phyloP scores from a whole-genome alignment of 2,329 filamentous ascomycete genomes.

The Paraphoma chrysanthemicola region DNA sequence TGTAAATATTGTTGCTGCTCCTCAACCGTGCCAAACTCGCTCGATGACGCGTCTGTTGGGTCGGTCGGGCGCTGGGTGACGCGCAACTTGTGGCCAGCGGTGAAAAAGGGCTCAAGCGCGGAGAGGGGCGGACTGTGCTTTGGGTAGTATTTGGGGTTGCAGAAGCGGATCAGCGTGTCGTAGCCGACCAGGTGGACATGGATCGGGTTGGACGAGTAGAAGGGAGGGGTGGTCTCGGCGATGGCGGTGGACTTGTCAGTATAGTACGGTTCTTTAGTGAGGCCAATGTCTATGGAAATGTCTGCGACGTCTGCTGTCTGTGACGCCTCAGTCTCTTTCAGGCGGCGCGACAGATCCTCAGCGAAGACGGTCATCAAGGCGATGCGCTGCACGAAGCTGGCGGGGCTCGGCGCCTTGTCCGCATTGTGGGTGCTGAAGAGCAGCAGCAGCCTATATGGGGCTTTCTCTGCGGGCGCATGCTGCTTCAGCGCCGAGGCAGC shows the following conservation, averaged over 20 bases:
- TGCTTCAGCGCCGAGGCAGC: conserved; percentile 60
- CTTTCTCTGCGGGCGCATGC: conserved; percentile 35
- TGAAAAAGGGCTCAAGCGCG: conserved; percentile 69
- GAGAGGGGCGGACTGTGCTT: conserved; percentile 55
- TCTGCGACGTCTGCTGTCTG: conserved; percentile 12
- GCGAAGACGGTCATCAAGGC: conserved; percentile 76
- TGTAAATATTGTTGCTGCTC: conserved; percentile 64
- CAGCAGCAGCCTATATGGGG: conserved; percentile 60
- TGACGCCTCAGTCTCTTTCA: conserved; percentile 12
- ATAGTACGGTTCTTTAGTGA: conserved; percentile 77
- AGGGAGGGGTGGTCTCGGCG: conserved; percentile 44
- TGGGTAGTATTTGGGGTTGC: conserved; percentile 75
- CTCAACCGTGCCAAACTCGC: conserved; percentile 64
- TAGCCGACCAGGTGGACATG: conserved; percentile 78
- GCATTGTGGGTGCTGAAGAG: conserved; percentile 71
- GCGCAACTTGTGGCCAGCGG: conserved; percentile 62
- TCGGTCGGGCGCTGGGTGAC: conserved; percentile 66
- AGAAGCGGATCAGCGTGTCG: conserved; percentile 76
- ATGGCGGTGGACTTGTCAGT: conserved; percentile 73
- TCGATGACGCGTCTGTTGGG: conserved; percentile 50
- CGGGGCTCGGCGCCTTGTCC: conserved; percentile 71
- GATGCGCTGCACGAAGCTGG: conserved; percentile 70
- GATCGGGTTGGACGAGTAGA: conserved; percentile 45
- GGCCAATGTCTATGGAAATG: conserved; percentile 66
- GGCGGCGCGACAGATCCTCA: conserved; percentile 54